phyloP scores from a whole-genome alignment of 2,329 filamentous ascomycete species.

The Achaetomium macrosporum region DNA sequence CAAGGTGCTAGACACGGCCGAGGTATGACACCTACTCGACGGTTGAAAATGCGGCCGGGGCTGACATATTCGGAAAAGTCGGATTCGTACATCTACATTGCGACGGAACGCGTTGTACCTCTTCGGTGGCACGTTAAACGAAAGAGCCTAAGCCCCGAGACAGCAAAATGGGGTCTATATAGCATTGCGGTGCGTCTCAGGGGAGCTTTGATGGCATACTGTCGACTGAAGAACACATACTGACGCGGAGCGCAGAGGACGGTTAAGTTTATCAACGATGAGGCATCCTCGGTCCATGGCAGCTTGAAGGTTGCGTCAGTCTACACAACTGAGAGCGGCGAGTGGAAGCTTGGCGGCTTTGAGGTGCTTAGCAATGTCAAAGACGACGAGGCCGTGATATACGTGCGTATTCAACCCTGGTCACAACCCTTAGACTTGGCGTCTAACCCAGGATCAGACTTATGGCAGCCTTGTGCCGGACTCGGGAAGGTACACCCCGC shows the following conservation, averaged over 20 bases:
- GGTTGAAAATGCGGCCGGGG: neutral
- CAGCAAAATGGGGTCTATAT: conserved; percentile 92
- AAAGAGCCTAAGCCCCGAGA: conserved; percentile 83
- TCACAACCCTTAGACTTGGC: neutral
- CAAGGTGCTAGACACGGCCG: conserved; percentile 88
- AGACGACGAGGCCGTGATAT: conserved; percentile 90
- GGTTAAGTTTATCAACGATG: conserved; percentile 91
- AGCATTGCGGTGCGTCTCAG: conserved; percentile 64
- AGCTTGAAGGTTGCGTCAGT: conserved; percentile 79
- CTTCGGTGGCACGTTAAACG: conserved; percentile 85
- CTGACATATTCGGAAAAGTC: conserved; percentile 50
- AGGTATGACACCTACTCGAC: conserved; percentile 49
- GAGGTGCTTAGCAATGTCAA: conserved; percentile 93
- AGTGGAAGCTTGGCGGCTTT: conserved; percentile 95
- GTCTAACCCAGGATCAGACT: conserved; percentile 45
- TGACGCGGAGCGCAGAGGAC: conserved; percentile 57
- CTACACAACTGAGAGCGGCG: conserved; percentile 91
- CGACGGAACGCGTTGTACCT: conserved; percentile 83
- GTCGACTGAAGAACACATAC: neutral
- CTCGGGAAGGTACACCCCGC: conserved; percentile 74
- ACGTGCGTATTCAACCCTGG: conserved; percentile 43
- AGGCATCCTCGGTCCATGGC: conserved; percentile 87
- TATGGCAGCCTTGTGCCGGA: conserved; percentile 86
- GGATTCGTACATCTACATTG: conserved; percentile 91
- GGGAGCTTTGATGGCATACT: neutral